Evolutionary conservation across 2,329 filamentous ascomycete species (phyloP).

Genomic region (Alternaria sp.): DNA sequence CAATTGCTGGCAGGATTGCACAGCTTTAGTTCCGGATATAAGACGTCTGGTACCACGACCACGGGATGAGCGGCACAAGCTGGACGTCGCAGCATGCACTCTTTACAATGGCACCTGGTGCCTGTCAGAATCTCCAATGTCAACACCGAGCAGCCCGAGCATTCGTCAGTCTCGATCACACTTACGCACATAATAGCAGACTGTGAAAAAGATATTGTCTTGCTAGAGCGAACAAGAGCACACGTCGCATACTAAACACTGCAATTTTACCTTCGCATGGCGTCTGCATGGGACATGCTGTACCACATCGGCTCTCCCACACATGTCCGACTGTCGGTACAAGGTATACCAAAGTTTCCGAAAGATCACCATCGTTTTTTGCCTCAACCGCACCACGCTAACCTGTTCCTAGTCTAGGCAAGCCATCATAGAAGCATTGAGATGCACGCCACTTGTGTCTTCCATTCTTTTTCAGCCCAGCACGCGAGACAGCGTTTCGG

Average conservation of each 20-base stretch:
- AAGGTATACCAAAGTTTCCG: slow-evolving; percentile 5
- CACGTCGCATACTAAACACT: background rate
- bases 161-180: background rate
- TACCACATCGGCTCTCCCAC: slow-evolving; percentile 12
- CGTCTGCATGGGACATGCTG: background rate
- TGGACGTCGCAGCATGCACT: background rate
- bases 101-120: background rate
- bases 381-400: slow-evolving; percentile 1
- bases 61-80: background rate
- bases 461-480: background rate
- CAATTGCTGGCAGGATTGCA: background rate
- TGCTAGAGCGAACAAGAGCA: background rate
- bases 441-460: slow-evolving; percentile 1
- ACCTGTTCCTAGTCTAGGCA: slow-evolving; percentile 7
- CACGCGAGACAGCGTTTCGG: background rate
- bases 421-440: background rate
- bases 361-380: slow-evolving; percentile 4
- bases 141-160: background rate
- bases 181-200: background rate
- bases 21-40: background rate
- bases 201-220: background rate
- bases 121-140: background rate
- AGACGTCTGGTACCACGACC: background rate
- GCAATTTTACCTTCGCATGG: background rate
- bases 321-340: slow-evolving; percentile 3